Conservation (phyloP, 2,329 filamentous ascomycete genomes). For the Huntiella bhutanensis region DNA sequence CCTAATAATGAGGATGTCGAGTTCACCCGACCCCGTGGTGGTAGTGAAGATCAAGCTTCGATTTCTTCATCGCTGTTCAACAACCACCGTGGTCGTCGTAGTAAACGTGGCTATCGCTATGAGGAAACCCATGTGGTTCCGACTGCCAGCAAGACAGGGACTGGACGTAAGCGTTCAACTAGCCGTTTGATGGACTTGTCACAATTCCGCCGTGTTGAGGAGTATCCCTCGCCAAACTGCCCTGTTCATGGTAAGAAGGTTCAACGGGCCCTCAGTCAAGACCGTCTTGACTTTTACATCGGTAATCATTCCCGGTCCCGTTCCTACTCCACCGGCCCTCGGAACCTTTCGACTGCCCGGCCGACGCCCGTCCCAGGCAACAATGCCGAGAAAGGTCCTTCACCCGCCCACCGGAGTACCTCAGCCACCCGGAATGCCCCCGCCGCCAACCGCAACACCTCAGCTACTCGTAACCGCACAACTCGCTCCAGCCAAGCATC, state of each 20-base stretch:
- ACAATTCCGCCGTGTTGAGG: constrained; percentile 10
- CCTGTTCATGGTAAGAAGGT: constrained; percentile 9
- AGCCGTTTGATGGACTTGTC: constrained; percentile 5
- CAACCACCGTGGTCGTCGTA: constrained; percentile 1
- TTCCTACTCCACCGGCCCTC: constrained; percentile 1
- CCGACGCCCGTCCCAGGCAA: no score
- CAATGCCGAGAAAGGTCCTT: no score
- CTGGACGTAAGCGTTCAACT: neutral
- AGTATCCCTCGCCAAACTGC: constrained; percentile 8
- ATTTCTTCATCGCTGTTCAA: neutral
- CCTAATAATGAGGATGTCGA: neutral
- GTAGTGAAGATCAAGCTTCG: neutral
- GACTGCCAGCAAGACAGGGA: neutral
- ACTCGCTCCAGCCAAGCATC: no score
- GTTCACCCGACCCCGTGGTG: neutral
- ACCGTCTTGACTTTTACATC: neutral
- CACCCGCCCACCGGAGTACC: neutral
- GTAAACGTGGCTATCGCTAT: neutral
- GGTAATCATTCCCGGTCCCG: neutral
- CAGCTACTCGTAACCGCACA: no score
- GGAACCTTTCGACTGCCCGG: no score
- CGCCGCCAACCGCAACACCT: neutral
- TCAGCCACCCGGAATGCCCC: neutral
- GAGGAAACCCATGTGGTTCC: neutral
- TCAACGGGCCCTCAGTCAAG: neutral